Evolutionary conservation across 768 basidiomycete species (phyloP).

Genomic region (Lactarius quietus): DNA sequence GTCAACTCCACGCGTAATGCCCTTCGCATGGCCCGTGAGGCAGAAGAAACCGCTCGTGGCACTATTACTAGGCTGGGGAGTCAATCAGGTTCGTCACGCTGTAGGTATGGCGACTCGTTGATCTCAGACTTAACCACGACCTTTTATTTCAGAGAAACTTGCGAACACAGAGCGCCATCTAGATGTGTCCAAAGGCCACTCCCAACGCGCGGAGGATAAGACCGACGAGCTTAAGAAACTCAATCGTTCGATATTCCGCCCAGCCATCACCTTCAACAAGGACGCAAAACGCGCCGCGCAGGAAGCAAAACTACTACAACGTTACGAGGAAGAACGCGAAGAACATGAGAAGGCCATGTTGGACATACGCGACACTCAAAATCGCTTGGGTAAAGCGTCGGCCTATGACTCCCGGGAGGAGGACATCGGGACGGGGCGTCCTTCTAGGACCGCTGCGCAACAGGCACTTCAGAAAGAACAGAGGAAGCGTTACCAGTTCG

Average conservation of each 20-base stretch:
- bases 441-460: conserved; percentile 49
- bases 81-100: conserved; percentile 75
- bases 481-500: conserved; percentile 86
- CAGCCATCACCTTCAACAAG: conserved; percentile 91
- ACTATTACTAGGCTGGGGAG: conserved; percentile 82
- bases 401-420: conserved; percentile 54
- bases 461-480: conserved; percentile 58
- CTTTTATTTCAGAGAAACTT: conserved; percentile 59
- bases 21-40: conserved; percentile 88
- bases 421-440: conserved; percentile 42
- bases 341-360: conserved; percentile 83
- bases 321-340: conserved; percentile 81
- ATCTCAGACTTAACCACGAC: conserved; percentile 3
- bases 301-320: conserved; percentile 76
- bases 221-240: conserved; percentile 92
- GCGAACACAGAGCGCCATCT: conserved; percentile 95
- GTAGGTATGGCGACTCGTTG: neutral
- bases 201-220: conserved; percentile 84
- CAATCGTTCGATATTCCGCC: conserved; percentile 92
- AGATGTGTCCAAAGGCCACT: conserved; percentile 87
- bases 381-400: conserved; percentile 72
- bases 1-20: conserved; percentile 89
- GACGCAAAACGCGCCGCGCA: conserved; percentile 83
- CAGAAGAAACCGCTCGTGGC: conserved; percentile 89
- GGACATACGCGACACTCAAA: conserved; percentile 84